These are phyloP conservation scores for Aspergillus costaricaensis DNA, from an alignment of 2,329 filamentous ascomycete genomes.

Conservation along the genomic window DNA sequence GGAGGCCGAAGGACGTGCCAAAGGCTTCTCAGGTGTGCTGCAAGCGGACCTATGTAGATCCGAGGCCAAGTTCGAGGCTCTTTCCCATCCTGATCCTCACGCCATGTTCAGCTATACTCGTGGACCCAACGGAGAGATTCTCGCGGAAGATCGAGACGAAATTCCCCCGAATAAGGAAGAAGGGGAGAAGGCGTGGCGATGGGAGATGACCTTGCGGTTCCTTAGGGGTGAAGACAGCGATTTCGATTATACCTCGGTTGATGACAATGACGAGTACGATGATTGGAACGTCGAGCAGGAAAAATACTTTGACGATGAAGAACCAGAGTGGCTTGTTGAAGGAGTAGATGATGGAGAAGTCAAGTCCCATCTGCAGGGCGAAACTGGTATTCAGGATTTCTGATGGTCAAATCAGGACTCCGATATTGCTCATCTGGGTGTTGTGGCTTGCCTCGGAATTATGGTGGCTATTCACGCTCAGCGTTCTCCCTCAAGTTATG, in stretches of 20 bases:
- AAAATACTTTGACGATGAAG: slow-evolving; percentile 77
- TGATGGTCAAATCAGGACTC: slow-evolving; percentile 67
- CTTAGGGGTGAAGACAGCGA: slow-evolving; percentile 73
- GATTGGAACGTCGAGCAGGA: slow-evolving; percentile 68
- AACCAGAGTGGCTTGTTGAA: slow-evolving; percentile 64
- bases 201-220: slow-evolving; percentile 73
- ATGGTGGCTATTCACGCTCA: neutral
- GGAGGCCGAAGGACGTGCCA: slow-evolving; percentile 69
- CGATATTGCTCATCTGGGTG: slow-evolving; percentile 26
- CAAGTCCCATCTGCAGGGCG: slow-evolving; percentile 47
- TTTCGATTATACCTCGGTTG: slow-evolving; percentile 73
- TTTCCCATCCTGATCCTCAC: slow-evolving; percentile 56
- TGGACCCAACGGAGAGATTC: slow-evolving; percentile 57
- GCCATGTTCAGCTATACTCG: slow-evolving; percentile 53
- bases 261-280: slow-evolving; percentile 72
- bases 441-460: neutral
- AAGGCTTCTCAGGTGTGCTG: slow-evolving; percentile 77
- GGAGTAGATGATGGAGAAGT: slow-evolving; percentile 40
- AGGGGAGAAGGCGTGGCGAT: slow-evolving; percentile 68
- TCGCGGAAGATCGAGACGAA: slow-evolving; percentile 61
- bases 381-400: slow-evolving; percentile 74
- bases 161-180: slow-evolving; percentile 63
- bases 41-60: slow-evolving; percentile 76
- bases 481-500: neutral
- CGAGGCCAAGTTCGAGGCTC: slow-evolving; percentile 70